Evolutionary conservation across 2,329 filamentous ascomycete genomes (phyloP).

Genomic region (Diaporthe citri): DNA sequence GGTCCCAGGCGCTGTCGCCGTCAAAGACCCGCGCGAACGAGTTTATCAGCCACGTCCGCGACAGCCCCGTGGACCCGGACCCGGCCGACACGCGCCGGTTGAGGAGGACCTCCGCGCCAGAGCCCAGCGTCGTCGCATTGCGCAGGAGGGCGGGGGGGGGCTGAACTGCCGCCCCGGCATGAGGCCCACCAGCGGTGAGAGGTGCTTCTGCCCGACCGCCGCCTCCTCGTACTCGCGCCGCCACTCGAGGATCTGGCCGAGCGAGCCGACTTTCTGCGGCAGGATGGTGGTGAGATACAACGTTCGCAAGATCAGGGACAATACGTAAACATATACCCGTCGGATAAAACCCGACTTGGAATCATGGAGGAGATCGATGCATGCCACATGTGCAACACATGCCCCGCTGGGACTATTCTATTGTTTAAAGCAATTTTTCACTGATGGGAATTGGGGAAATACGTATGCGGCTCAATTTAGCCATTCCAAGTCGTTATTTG

Average conservation of each 20-base stretch:
- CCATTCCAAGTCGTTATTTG: background rate
- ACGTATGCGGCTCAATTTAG: conserved; percentile 16
- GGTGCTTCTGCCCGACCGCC: conserved; percentile 42
- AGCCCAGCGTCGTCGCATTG: conserved; percentile 31
- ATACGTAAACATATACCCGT: background rate
- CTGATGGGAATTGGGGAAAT: conserved; percentile 17
- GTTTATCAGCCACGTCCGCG: conserved; percentile 16
- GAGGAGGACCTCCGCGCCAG: conserved; percentile 40
- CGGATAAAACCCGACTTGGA: background rate
- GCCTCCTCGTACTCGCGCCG: conserved; percentile 42
- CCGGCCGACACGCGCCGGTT: conserved; percentile 40
- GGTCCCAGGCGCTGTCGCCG: conserved; percentile 6
- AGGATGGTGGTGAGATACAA: conserved; percentile 28
- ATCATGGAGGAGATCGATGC: conserved; percentile 7
- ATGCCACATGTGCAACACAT: background rate
- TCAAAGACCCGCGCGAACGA: conserved; percentile 25
- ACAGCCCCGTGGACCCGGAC: conserved; percentile 31
- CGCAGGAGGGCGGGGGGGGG: too few relatives aligned
- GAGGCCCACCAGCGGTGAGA: conserved; percentile 43
- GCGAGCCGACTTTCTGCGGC: conserved; percentile 40
- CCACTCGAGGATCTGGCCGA: conserved; percentile 45
- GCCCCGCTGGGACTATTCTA: background rate
- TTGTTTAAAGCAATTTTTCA: background rate
- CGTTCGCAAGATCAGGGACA: background rate
- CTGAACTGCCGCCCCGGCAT: conserved; percentile 41